These are phyloP conservation scores for Plicaturopsis crispa DNA, from an alignment of 768 basidiomycete genomes.

Conservation along the genomic window DNA sequence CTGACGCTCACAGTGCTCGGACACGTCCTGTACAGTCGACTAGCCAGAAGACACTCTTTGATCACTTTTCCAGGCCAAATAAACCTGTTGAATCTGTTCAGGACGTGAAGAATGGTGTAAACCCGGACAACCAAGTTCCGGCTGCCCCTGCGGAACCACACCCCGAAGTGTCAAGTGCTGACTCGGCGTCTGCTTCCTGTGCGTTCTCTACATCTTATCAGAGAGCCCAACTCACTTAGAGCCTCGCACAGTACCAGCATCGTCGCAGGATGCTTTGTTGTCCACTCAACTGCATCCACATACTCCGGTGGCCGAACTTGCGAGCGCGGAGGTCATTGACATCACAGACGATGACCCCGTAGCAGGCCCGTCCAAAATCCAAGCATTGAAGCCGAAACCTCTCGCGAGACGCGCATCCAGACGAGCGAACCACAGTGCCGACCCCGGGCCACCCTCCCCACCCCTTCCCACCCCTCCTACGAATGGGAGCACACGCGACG, in stretches of 20 bases:
- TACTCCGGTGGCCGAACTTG: no score
- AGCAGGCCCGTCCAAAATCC: no score
- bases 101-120: not conserved
- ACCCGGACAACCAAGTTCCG: constrained; percentile 2
- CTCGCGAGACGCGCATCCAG: not conserved
- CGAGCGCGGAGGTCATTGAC: no score
- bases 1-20: not conserved
- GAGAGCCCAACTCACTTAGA: no score
- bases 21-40: not conserved
- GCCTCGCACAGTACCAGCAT: no score
- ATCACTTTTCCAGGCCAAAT: constrained; percentile 25
- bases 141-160: constrained; percentile 13
- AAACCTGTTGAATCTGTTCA: constrained; percentile 8
- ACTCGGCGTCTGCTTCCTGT: no score
- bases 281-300: no score
- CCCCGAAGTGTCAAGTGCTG: no score
- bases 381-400: no score
- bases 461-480: constrained; percentile 5
- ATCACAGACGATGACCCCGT: not conserved
- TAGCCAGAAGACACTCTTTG: constrained; percentile 33
- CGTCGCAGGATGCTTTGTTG: no score
- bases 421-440: not conserved
- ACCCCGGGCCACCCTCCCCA: not conserved
- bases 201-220: no score
- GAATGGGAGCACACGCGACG: constrained; percentile 27